Evolutionary conservation across 225 moss, liverwort and hornwort genomes (phyloP).

Genomic region (Marchantia paleacea): DNA sequence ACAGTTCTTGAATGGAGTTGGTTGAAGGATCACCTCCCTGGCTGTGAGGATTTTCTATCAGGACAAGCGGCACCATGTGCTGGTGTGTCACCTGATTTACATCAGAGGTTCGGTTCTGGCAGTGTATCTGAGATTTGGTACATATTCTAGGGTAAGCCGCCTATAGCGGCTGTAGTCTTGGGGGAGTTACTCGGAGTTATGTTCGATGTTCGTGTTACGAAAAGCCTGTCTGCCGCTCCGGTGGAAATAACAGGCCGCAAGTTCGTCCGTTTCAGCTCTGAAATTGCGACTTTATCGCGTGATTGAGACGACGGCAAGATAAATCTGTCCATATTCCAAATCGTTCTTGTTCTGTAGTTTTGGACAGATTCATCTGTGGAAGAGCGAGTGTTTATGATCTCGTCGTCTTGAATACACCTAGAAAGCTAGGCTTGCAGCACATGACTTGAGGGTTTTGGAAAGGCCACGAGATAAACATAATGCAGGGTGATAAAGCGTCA

Average conservation of each 20-base stretch:
- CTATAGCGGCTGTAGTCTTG: not conserved
- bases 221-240: not conserved
- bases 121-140: not conserved
- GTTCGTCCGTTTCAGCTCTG: slow-evolving; percentile 8
- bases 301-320: slow-evolving; percentile 10
- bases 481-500: slow-evolving; percentile 39
- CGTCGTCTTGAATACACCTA: not conserved
- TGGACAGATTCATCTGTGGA: slow-evolving; percentile 11
- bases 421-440: slow-evolving; percentile 22
- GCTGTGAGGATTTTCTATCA: not conserved
- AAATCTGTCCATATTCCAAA: slow-evolving; percentile 17
- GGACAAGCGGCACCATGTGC: not conserved
- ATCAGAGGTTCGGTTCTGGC: not conserved
- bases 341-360: slow-evolving; percentile 7
- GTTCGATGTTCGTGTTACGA: not conserved
- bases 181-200: not conserved
- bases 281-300: slow-evolving; percentile 18
- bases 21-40: too few species aligned
- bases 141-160: slow-evolving; percentile 8
- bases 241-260: slow-evolving; percentile 5
- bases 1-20: not conserved
- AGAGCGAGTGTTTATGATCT: slow-evolving; percentile 22
- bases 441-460: slow-evolving; percentile 43
- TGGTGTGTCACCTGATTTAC: not conserved
- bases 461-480: slow-evolving; percentile 37